Percentiles rank a stretch among this genome's conserved stretches.
Conservation (phyloP, 2,329 filamentous ascomycete species). For the Xylariaceae sp. region DNA sequence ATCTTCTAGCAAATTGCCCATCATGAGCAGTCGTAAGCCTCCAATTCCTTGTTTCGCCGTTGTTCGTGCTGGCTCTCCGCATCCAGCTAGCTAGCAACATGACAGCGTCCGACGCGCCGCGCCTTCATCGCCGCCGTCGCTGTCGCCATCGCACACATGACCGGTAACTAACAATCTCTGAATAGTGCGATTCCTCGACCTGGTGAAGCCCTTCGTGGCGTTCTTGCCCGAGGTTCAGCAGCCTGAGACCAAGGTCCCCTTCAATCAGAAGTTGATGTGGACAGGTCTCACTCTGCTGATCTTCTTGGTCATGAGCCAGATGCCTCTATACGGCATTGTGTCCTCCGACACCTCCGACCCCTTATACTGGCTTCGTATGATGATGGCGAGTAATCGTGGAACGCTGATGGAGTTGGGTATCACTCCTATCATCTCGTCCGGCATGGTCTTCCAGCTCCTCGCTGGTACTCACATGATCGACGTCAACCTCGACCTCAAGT, state of each 20-base stretch:
- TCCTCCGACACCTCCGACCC: slow-evolving; percentile 98
- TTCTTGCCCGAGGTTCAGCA: slow-evolving; percentile 98
- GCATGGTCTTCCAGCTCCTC: slow-evolving; percentile 99
- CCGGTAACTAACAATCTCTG: slow-evolving; percentile 22
- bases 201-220: slow-evolving; percentile 99
- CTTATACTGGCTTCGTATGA: slow-evolving; percentile 99
- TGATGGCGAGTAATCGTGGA: slow-evolving; percentile 97
- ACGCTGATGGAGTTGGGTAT: slow-evolving; percentile 96
- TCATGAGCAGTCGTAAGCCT: slow-evolving; percentile 38
- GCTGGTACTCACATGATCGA: slow-evolving; percentile 99
- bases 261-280: slow-evolving; percentile 98
- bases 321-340: slow-evolving; percentile 98
- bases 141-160: slow-evolving; percentile 19
- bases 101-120: slow-evolving; percentile 18
- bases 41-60: slow-evolving; percentile 5
- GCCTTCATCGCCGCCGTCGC: neutral
- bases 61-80: slow-evolving; percentile 1
- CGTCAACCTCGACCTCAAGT: slow-evolving; percentile 99
- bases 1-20: slow-evolving; percentile 25
- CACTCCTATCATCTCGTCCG: slow-evolving; percentile 97
- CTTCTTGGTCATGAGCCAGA: slow-evolving; percentile 99
- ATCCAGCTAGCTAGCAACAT: slow-evolving; percentile 1
- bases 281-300: slow-evolving; percentile 90
- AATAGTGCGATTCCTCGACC: slow-evolving; percentile 95
- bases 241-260: slow-evolving; percentile 96